Base-by-base conservation (phyloP, 2,329 filamentous ascomycete genomes). In the Dactylellina drechsleri region DNA sequence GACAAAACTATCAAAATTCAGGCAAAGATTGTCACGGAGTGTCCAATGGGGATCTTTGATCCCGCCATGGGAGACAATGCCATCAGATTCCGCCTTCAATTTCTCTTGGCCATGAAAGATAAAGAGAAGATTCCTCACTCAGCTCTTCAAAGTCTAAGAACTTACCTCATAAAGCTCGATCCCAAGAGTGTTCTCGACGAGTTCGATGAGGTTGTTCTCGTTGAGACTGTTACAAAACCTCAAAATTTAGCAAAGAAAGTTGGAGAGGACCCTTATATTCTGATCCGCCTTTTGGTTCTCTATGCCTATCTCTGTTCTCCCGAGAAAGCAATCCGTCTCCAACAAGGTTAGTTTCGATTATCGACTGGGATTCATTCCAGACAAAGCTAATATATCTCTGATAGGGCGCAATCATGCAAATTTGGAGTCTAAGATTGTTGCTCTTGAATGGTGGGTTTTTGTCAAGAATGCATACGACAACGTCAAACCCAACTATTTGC, bases 401-500 rank as follows among this genome's bases (percentile, higher is more conserved):
- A 36, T 36, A 71, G 66, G 10, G n/a, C 47, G 40, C 16, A 57
- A 18, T 15, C 23, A 36, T 18, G 45, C 40, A 12, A 10, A 52
- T 6, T 13, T 41, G 6, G 62, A 64, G 5, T 28, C 41, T 4
- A 67, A 36, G 6, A 64, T 74, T 18, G 36, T 74, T 7, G 58
- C 56, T n/a, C 58, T 74, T 10, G 50, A 67, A n/a, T 74, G 70
- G 70, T 74, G 70, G 70, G 62, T 74, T 20, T 67, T 74, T 31
- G 64, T 74, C 40, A 74, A 74, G 23, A n/a, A 74, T 47, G 62
- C 70, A 0, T 67, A 58, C 31, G 62, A 74, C n/a, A 56, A 47
- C 26, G 53, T 57, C 7, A 41, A 23, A 26, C 56, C 62, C 2
- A 28, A 49, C n/a, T 49, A 23, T n/a, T 12, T 64, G 8, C 57